Evolutionary conservation across 805 yeast genomes (phyloP).

Genomic region (Yarrowia deformans): DNA sequence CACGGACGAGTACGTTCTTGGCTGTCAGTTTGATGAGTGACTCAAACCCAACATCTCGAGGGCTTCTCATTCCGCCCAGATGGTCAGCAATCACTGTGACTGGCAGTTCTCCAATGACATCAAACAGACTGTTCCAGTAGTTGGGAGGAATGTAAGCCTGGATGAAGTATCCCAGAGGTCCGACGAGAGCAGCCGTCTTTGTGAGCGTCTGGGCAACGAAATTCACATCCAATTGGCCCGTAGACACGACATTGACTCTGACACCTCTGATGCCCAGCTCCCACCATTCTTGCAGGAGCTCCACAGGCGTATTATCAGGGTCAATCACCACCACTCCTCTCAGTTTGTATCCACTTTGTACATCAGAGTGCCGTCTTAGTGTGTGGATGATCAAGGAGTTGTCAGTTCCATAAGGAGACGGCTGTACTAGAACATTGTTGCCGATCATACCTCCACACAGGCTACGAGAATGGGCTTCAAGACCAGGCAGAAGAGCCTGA

Average conservation of each 20-base stretch:
- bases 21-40: conserved; percentile 24
- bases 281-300: conserved; percentile 31
- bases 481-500: conserved; percentile 12
- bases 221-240: conserved; percentile 18
- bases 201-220: not conserved
- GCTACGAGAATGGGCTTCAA: conserved; percentile 15
- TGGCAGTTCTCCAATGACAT: conserved; percentile 31
- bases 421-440: conserved; percentile 30
- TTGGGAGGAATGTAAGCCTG: conserved; percentile 33
- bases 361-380: conserved; percentile 10
- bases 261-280: conserved; percentile 23
- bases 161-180: conserved; percentile 34
- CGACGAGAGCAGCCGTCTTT: conserved; percentile 16
- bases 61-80: conserved; percentile 27
- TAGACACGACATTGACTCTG: conserved; percentile 36
- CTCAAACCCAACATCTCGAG: conserved; percentile 16
- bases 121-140: conserved; percentile 31
- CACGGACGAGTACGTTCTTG: conserved; percentile 22
- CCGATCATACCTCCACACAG: conserved; percentile 30
- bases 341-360: not conserved
- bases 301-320: not conserved
- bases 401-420: conserved; percentile 35
- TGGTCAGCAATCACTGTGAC: conserved; percentile 34
- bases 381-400: conserved; percentile 32
- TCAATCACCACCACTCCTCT: conserved; percentile 37